Base-by-base conservation (phyloP, 2,329 filamentous ascomycete genomes). In the Aspergillus sp. region DNA sequence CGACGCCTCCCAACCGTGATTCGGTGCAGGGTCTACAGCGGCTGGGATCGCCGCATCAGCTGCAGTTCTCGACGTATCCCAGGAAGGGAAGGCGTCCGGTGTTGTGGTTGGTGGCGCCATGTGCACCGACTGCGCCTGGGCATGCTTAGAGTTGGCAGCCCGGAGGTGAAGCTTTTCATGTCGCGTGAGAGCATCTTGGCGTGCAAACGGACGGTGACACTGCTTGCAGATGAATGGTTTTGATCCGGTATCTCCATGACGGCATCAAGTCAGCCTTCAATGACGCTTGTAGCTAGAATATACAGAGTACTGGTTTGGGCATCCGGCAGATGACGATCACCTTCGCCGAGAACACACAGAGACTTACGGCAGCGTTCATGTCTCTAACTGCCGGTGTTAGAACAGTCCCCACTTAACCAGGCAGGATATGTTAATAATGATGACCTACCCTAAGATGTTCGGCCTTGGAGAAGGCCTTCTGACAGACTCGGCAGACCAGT, bases 101-200 rank as follows among this genome's bases (percentile, higher is more conserved):
- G 61, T 56, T 4, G 51, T 47, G n/a, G 61, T 46, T 43, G 59
- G 57, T 3, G 56, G 49, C 25, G 49, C 49, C 16, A 61, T 46
- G 41, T 44, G 56, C 40, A 29, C 21, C 5, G 44, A 50, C 31
- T 42, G 57, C 19, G 19, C 42, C 36, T 47, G 52, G 10, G 45
- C 55, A 34, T 57, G 45, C 19, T 69, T 68, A 19, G 56, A 41
- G 41, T 56, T 56, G 42, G 58, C 51, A 46, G 63, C 60, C 14
- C 73, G 68, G 17, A 54, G 56, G 49, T 77, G 74, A 34, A 76
- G 62, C 57, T 71, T 76, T 55, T 75, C 70, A 65, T 76, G 74
- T 10, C 74, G 72, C 31, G 69, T 69, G n/a, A 76, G 68, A 14
- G 74, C 72, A 62, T 77, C 74, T 56, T 76, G 71, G 43, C 74